Conservation (phyloP, 202 grass and related monocot genomes). For the Schoenoplectus tabernaemontani region DNA sequence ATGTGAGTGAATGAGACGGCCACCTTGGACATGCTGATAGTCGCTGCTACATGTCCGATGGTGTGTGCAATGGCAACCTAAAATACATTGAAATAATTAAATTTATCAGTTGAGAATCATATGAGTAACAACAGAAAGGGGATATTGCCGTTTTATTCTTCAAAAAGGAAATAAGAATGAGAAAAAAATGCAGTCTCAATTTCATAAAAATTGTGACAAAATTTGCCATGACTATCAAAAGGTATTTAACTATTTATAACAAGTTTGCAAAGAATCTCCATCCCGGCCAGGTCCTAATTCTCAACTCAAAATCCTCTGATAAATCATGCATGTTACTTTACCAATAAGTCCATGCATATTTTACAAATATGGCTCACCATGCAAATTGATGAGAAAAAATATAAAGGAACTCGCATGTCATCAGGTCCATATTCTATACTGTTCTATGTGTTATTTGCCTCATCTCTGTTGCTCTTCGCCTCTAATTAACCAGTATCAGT, state of each 20-base stretch:
- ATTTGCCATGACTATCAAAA: too few species aligned
- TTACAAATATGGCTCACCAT: neutral
- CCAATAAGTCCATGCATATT: neutral
- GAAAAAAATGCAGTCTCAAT: too few species aligned
- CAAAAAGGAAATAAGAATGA: too few species aligned
- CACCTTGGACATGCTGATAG: slow-evolving; percentile 97
- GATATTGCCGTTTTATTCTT: too few species aligned
- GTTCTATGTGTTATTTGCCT: neutral
- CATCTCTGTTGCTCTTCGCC: neutral
- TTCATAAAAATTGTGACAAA: too few species aligned
- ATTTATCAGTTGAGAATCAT: neutral
- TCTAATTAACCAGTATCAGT: neutral
- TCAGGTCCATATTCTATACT: neutral
- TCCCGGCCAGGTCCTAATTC: too few species aligned
- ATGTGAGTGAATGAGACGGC: slow-evolving; percentile 95
- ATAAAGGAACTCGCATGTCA: neutral
- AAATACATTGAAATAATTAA: neutral
- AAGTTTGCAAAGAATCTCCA: too few species aligned
- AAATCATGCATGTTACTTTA: neutral
- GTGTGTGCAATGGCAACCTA: slow-evolving; percentile 95
- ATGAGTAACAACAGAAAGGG: neutral
- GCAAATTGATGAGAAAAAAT: too few species aligned
- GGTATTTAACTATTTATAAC: too few species aligned
- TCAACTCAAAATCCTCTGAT: neutral
- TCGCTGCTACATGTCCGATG: slow-evolving; percentile 93